These are phyloP conservation scores for Endogone sp. DNA, from an alignment of 192 early-diverging fungal genomes.

Conservation along the genomic window DNA sequence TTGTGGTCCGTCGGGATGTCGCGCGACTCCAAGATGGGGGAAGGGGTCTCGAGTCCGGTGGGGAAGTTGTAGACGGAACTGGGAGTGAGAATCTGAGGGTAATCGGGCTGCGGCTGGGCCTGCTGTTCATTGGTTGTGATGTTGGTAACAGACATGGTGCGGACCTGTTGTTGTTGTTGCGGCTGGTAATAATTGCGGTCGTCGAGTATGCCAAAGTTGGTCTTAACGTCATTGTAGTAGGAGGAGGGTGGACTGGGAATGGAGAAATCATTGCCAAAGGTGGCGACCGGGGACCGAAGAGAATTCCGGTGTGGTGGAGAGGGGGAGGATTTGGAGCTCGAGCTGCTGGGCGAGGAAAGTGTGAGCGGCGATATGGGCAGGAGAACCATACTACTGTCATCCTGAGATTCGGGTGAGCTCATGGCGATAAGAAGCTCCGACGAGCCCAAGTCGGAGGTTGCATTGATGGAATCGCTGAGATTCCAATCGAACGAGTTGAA, in stretches of 20 bases:
- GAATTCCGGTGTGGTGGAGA: neutral
- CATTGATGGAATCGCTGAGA: neutral
- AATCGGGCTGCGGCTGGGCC: conserved; percentile 9
- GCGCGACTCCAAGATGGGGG: conserved; percentile 24
- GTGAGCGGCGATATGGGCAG: neutral
- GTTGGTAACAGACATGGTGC: conserved; percentile 11
- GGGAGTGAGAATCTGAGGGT: conserved; percentile 25
- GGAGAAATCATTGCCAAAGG: conserved; percentile 21
- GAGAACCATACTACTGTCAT: neutral
- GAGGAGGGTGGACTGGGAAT: conserved; percentile 24
- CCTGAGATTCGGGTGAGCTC: neutral
- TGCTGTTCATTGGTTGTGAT: neutral
- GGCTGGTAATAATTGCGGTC: conserved; percentile 24
- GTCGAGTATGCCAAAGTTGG: conserved; percentile 20
- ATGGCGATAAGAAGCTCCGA: neutral
- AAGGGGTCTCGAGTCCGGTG: conserved; percentile 25
- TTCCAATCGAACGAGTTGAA: neutral
- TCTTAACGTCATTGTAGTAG: conserved; percentile 23
- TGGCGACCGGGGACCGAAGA: neutral
- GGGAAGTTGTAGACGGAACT: no score
- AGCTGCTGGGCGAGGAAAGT: neutral
- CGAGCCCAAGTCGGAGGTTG: neutral
- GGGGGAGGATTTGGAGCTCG: neutral
- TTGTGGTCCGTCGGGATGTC: conserved; percentile 26
- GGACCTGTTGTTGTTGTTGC: conserved; percentile 7